Base-by-base conservation (phyloP, 2,329 filamentous ascomycete species). In the Lithohypha guttulata region DNA sequence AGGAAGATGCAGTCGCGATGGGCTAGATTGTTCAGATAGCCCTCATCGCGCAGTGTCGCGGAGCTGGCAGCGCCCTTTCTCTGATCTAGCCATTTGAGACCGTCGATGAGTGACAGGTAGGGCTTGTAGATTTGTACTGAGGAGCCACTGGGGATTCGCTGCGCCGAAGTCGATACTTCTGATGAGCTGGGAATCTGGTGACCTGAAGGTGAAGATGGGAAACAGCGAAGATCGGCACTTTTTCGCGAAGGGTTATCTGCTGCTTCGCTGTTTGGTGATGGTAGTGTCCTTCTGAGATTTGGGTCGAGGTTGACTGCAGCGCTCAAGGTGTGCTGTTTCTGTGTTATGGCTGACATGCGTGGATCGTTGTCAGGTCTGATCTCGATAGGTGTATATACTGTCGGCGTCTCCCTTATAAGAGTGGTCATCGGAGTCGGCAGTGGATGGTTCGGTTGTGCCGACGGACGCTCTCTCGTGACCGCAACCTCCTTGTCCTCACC, bases 1-100 rank as follows among this genome's bases (percentile, higher is more conserved):
- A 59, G 45, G 39, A 59, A 58, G 8, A 53, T 44, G 50, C 17
- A 32, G 14, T 32, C 30, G 14, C 30, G 30, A 18, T 32, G 13
- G 13, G 30, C 6, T 8, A 32, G 30, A 10, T 13, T 17, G 13
- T 13, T 17, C 13, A 32, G 6, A 18, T 32, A 32, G n/a, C 13
- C 17, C 20, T 32, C 30, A n/a, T 32, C 30, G 30, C 30, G 30
- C 4, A 32, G 14, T 6, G 30, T 54, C 31, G 30, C 15, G 6
- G 14, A 19, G 15, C 28, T 19, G 38, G 9, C 34, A 22, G 11
- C 17, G 21, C 13, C 11, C 15, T 27, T 28, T 38, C 15, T 18
- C 21, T 9, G 17, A 28, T 8, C 22, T 15, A 46, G 44, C 22
- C 45, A 54, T 49, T 42, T 56, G 53, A 41, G 57, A 53, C 18